Percentiles rank a stretch among this genome's conserved stretches.
Conservation (phyloP, 2,329 filamentous ascomycete species). For the Grosmannia penicillata region DNA sequence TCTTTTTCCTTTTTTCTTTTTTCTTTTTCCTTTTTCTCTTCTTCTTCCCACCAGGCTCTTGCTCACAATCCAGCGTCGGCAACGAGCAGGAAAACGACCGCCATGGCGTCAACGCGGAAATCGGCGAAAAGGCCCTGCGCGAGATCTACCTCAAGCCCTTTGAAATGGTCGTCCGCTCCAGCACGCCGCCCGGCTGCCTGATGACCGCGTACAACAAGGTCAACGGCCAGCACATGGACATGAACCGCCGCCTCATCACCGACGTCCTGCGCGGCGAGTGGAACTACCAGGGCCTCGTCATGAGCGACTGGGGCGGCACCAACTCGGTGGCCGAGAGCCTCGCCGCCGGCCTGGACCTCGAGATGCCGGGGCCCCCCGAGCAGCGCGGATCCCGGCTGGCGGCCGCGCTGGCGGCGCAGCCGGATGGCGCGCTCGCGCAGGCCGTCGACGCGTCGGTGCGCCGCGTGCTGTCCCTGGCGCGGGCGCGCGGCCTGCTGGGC, state of each 20-base stretch:
- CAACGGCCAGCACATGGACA: slow-evolving; percentile 15
- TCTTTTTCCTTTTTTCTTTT: not conserved
- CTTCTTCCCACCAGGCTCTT: not conserved
- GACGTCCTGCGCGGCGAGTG: slow-evolving; percentile 4
- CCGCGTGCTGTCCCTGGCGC: not conserved
- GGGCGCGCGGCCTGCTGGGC: not conserved
- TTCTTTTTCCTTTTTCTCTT: not conserved
- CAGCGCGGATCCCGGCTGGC: not conserved
- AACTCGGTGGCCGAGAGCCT: slow-evolving; percentile 12
- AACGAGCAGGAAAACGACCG: slow-evolving; percentile 37
- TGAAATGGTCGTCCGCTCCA: slow-evolving; percentile 38
- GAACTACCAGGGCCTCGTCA: slow-evolving; percentile 5
- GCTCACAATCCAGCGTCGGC: slow-evolving; percentile 17
- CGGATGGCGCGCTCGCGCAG: not conserved
- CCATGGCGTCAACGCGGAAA: slow-evolving; percentile 28
- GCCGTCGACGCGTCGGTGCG: not conserved
- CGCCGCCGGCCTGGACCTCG: slow-evolving; percentile 12
- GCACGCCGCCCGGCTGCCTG: slow-evolving; percentile 36
- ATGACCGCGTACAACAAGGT: slow-evolving; percentile 47
- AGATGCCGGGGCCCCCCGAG: slow-evolving; percentile 15
- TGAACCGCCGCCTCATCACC: not conserved
- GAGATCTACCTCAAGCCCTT: slow-evolving; percentile 53
- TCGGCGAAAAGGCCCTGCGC: slow-evolving; percentile 38
- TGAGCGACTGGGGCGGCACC: slow-evolving; percentile 13
- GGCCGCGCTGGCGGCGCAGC: not conserved